phyloP scores from a whole-genome alignment of 1,284 basidiomycete genomes.

The Hypsizygus ulmarius region DNA sequence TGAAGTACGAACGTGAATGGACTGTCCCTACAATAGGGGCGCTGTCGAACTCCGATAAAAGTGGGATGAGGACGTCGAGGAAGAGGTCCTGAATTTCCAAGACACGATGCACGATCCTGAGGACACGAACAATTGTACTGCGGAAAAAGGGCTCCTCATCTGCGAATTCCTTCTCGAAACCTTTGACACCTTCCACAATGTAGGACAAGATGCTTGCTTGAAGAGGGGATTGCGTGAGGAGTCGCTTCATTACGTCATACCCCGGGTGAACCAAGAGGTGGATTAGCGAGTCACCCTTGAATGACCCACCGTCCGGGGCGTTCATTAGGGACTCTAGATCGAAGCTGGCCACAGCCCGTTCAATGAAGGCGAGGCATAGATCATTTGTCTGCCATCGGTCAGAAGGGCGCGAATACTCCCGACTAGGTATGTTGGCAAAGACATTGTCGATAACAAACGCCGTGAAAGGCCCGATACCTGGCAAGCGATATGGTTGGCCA shows the following conservation, averaged over 20 bases:
- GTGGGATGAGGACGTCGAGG: slow-evolving; percentile 83
- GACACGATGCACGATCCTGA: slow-evolving; percentile 82
- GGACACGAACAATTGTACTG: slow-evolving; percentile 73
- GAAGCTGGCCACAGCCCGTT: slow-evolving; percentile 79
- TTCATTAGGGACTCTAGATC: slow-evolving; percentile 68
- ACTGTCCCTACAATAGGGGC: slow-evolving; percentile 50
- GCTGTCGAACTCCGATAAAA: slow-evolving; percentile 66
- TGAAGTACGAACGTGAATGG: slow-evolving; percentile 67
- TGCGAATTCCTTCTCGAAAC: slow-evolving; percentile 69
- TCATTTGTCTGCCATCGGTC: slow-evolving; percentile 91
- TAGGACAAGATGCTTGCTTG: slow-evolving; percentile 76
- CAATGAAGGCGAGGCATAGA: slow-evolving; percentile 81
- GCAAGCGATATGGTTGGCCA: slow-evolving; percentile 71
- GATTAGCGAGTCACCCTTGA: slow-evolving; percentile 51
- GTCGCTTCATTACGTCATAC: slow-evolving; percentile 79
- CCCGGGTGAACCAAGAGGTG: slow-evolving; percentile 79
- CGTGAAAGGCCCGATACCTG: slow-evolving; percentile 77
- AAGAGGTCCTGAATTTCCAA: slow-evolving; percentile 89
- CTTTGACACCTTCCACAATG: slow-evolving; percentile 73
- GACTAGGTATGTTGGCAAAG: slow-evolving; percentile 64
- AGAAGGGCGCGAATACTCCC: slow-evolving; percentile 73
- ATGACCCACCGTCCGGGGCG: slow-evolving; percentile 45
- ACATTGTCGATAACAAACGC: slow-evolving; percentile 90
- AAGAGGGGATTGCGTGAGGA: slow-evolving; percentile 73
- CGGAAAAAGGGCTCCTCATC: slow-evolving; percentile 71